These are phyloP conservation scores for Coemansia javaensis DNA, from an alignment of 192 early-diverging fungal genomes.

Conservation along the genomic window DNA sequence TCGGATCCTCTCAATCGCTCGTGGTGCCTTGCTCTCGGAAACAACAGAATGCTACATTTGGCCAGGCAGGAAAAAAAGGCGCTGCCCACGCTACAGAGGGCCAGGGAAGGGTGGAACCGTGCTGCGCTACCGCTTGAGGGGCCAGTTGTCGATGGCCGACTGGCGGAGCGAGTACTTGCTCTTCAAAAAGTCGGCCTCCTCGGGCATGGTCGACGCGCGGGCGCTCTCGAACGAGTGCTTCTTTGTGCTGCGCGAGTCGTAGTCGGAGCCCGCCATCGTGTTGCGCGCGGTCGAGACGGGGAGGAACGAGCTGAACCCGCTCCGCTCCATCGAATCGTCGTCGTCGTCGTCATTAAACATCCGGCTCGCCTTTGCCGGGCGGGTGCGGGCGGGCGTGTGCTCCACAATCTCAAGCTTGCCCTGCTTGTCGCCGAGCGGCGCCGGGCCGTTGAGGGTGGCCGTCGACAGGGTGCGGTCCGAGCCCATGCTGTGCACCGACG, in stretches of 20 bases:
- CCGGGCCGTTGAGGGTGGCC: slow-evolving; percentile 8
- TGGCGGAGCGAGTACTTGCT: slow-evolving; percentile 25
- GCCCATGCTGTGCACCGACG: background rate
- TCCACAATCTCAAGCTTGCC: background rate
- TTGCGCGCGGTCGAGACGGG: slow-evolving; percentile 18
- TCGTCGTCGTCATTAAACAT: no score
- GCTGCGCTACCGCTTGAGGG: slow-evolving; percentile 16
- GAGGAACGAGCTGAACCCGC: slow-evolving; percentile 38
- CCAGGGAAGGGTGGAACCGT: background rate
- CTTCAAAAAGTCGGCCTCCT: slow-evolving; percentile 40
- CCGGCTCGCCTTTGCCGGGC: no score
- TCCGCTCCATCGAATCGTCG: background rate
- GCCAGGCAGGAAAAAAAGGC: background rate
- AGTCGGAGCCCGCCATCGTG: slow-evolving; percentile 1
- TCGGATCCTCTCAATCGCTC: no score
- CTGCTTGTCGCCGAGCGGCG: background rate
- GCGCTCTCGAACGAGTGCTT: slow-evolving; percentile 30
- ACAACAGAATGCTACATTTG: no score
- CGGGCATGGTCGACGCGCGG: slow-evolving; percentile 29
- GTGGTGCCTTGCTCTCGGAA: no score
- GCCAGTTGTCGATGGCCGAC: slow-evolving; percentile 39
- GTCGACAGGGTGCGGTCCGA: slow-evolving; percentile 1
- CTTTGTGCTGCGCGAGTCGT: background rate
- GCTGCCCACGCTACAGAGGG: background rate
- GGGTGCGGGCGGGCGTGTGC: background rate